A percentile compares a stretch with the other conserved stretches of the same genome.
Evolutionary conservation across 2,329 filamentous ascomycete species (phyloP).

Genomic region (Aspergillus quadrilineatus): DNA sequence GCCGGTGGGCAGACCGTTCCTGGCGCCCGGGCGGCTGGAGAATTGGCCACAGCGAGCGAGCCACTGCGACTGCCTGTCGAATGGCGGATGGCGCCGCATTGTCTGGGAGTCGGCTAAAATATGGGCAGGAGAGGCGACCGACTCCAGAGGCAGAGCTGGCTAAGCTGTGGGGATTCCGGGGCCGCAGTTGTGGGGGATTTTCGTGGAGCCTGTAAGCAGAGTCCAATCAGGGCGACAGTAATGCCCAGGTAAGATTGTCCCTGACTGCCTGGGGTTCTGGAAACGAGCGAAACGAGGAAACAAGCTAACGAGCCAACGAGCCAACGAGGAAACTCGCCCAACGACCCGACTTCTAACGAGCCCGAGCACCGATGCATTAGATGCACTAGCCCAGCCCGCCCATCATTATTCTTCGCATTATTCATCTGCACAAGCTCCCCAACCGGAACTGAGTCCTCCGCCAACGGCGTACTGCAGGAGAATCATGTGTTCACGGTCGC

Average conservation of each 20-base stretch:
- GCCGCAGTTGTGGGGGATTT: constrained; percentile 24
- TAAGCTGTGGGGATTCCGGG: constrained; percentile 9
- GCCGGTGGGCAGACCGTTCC: constrained; percentile 9
- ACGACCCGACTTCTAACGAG: neutral
- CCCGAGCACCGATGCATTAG: neutral
- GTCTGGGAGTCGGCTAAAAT: constrained; percentile 5
- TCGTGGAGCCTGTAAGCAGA: constrained; percentile 16
- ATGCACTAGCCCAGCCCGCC: neutral
- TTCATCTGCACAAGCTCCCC: neutral
- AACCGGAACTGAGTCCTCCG: constrained; percentile 4
- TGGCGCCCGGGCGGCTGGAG: neutral
- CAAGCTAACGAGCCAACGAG: no score
- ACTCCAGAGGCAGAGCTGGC: constrained; percentile 15
- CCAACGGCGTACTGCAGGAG: neutral
- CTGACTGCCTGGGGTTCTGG: constrained; percentile 5
- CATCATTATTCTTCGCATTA: neutral
- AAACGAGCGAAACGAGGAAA: neutral
- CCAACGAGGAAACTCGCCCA: no score
- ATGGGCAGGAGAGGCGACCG: neutral
- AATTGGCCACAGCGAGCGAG: neutral
- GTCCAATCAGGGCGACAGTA: constrained; percentile 15
- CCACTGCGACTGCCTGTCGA: neutral
- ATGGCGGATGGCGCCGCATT: constrained; percentile 23
- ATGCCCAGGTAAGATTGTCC: neutral
- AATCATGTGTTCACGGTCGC: neutral